These are phyloP conservation scores for Fistulifera solaris DNA, from an alignment of 108 stramenopile genomes.

Conservation along the genomic window DNA sequence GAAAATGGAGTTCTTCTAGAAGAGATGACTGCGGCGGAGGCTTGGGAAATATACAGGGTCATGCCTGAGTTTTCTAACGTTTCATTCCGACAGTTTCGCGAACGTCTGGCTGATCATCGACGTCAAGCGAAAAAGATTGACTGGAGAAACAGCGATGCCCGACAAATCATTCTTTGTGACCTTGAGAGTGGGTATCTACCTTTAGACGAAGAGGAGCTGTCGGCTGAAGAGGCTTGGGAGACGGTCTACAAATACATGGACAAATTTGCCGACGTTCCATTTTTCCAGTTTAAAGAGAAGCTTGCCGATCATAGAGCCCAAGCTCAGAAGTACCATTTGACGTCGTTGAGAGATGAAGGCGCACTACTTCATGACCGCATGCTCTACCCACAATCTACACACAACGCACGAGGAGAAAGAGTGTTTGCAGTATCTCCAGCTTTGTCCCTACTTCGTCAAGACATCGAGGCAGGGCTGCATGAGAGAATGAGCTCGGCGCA, in stretches of 20 bases:
- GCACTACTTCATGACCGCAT: too few species aligned
- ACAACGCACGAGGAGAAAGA: too few species aligned
- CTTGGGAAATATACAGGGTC: conserved; percentile 1
- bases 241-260: not conserved
- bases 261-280: conserved; percentile 3
- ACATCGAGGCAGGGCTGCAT: too few species aligned
- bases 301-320: conserved; percentile 4
- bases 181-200: conserved; percentile 2
- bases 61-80: conserved; percentile 4
- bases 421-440: too few species aligned
- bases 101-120: conserved; percentile 6
- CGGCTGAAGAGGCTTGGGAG: conserved; percentile 7
- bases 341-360: too few species aligned
- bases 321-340: not conserved
- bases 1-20: not conserved
- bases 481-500: too few species aligned
- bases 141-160: conserved; percentile 6
- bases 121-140: conserved; percentile 2
- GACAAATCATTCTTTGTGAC: not conserved
- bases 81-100: conserved; percentile 7
- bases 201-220: not conserved
- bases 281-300: conserved; percentile 3
- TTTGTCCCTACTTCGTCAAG: too few species aligned
- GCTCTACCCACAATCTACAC: too few species aligned
- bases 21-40: conserved; percentile 3